Conservation (phyloP, 2,329 filamentous ascomycete genomes). For the Aspergillus texensis region DNA sequence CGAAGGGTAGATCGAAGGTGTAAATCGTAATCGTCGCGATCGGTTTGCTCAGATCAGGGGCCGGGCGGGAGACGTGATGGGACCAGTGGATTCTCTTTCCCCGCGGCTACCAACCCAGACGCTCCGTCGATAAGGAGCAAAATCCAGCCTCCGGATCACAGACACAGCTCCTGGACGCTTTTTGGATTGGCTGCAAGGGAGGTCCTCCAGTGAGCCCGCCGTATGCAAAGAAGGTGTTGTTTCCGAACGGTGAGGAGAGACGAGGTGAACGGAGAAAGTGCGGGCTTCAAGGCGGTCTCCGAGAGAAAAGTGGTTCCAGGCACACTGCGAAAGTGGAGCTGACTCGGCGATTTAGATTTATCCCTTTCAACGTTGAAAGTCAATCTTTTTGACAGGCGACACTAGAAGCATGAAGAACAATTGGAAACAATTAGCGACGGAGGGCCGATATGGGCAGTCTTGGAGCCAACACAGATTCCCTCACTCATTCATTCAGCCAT, state of each 20-base stretch:
- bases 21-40: constrained; percentile 1
- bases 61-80: constrained; percentile 10
- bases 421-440: neutral
- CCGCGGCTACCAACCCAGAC: constrained; percentile 14
- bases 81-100: constrained; percentile 13
- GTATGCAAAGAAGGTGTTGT: neutral
- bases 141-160: neutral
- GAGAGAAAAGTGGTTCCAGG: constrained; percentile 6
- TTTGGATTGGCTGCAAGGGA: neutral
- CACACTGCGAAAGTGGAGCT: constrained; percentile 3
- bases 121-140: constrained; percentile 11
- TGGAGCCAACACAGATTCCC: neutral
- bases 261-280: neutral
- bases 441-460: neutral
- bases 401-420: constrained; percentile 5
- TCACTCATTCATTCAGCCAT: neutral
- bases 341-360: constrained; percentile 1
- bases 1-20: neutral
- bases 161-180: neutral
- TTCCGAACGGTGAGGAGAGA: neutral
- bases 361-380: constrained; percentile 5
- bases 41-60: constrained; percentile 16
- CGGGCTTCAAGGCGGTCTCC: constrained; percentile 4
- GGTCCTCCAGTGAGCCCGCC: neutral
- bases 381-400: constrained; percentile 11